These are phyloP conservation scores for Amaranthus tricolor DNA, from an alignment of 179 eudicot genomes.

Conservation along the genomic window DNA sequence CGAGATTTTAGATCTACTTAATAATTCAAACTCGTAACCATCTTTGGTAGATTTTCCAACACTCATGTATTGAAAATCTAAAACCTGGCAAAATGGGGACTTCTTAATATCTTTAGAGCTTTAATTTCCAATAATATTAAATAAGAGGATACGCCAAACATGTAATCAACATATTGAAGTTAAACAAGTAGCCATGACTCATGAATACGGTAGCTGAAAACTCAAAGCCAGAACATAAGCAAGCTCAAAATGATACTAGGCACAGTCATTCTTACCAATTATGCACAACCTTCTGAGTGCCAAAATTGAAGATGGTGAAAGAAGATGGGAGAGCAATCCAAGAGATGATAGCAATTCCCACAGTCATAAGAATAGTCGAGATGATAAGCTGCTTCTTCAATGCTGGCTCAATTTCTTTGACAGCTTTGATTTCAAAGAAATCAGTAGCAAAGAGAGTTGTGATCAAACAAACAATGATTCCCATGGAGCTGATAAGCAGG, in stretches of 20 bases:
- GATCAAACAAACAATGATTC: conserved; percentile 77
- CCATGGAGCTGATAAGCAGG: conserved; percentile 71
- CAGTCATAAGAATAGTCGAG: conserved; percentile 80
- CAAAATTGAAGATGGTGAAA: conserved; percentile 84
- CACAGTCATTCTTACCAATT: conserved; percentile 56
- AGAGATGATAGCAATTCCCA: conserved; percentile 67
- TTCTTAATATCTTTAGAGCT: background rate
- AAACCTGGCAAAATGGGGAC: background rate
- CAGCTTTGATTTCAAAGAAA: conserved; percentile 83
- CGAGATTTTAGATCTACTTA: background rate
- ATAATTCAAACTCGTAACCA: background rate
- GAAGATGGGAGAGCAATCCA: conserved; percentile 77
- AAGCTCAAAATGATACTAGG: background rate
- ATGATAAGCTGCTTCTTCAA: conserved; percentile 79
- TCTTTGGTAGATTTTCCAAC: background rate
- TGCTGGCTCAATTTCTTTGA: conserved; percentile 90
- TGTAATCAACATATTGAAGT: background rate
- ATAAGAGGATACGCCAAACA: background rate
- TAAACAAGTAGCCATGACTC: background rate
- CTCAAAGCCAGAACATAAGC: background rate
- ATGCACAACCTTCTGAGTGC: conserved; percentile 75
- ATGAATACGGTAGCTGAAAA: background rate
- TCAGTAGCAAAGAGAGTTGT: conserved; percentile 94
- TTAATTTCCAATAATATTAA: background rate
- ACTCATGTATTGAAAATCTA: background rate